Evolutionary conservation across 345 rosid genomes (phyloP).

Genomic region (Hibiscus tridactylites): DNA sequence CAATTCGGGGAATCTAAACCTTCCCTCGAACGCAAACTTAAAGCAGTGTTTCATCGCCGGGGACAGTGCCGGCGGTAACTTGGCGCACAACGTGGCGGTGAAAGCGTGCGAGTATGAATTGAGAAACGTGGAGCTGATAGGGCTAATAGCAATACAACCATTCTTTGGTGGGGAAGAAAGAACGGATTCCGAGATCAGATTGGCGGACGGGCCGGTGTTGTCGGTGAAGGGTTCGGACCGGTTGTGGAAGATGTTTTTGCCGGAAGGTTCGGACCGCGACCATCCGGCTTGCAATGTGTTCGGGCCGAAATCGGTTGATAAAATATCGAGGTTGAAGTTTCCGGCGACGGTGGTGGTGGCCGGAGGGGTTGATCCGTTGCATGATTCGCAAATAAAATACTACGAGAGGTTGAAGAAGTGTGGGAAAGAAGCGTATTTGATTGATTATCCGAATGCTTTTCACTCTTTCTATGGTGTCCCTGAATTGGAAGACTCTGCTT

Average conservation of each 20-base stretch:
- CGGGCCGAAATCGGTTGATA: constrained; percentile 5
- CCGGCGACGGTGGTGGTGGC: constrained; percentile 16
- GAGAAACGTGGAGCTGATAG: constrained; percentile 7
- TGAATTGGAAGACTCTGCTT: constrained; percentile 14
- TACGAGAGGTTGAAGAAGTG: constrained; percentile 19
- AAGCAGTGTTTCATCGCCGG: constrained; percentile 25
- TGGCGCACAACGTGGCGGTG: constrained; percentile 33
- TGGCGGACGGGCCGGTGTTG: neutral
- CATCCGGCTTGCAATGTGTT: constrained; percentile 19
- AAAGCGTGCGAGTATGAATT: constrained; percentile 12
- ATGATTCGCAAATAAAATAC: constrained; percentile 40
- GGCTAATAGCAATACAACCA: constrained; percentile 28
- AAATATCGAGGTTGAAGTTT: constrained; percentile 11
- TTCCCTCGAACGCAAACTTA: constrained; percentile 10
- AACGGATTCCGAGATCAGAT: constrained; percentile 19
- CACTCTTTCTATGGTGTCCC: constrained; percentile 21
- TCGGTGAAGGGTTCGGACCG: constrained; percentile 14
- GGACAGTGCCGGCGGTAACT: constrained; percentile 35
- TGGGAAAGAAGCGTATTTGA: constrained; percentile 25
- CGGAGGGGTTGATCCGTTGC: constrained; percentile 30
- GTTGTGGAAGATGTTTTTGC: constrained; percentile 25
- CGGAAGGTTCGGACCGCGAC: constrained; percentile 16
- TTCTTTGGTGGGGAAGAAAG: constrained; percentile 37
- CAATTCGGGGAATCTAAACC: neutral
- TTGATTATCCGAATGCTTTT: constrained; percentile 25